Percentiles rank a stretch among this genome's conserved stretches.
These are phyloP conservation scores for Rostrohypoxylon terebratum DNA, from an alignment of 495 filamentous ascomycete genomes.

Conservation along the genomic window DNA sequence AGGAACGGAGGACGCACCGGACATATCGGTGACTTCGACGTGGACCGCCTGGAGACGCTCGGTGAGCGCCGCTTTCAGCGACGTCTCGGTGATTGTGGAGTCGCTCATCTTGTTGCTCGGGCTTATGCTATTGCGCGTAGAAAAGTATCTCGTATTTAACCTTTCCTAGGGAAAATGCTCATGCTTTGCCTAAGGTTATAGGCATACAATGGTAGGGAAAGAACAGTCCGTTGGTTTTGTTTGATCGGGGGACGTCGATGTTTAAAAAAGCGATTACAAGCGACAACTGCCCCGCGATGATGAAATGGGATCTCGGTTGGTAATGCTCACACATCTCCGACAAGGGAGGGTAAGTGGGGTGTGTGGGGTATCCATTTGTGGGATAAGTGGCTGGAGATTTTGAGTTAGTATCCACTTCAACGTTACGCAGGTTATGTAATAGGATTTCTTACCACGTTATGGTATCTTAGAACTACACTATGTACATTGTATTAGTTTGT, in stretches of 20 bases:
- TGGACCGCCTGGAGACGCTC: constrained; percentile 81
- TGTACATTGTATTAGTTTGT: too few relatives aligned
- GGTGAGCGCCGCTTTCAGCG: constrained; percentile 74
- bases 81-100: constrained; percentile 74
- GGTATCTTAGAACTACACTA: too few relatives aligned
- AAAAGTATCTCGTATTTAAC: not conserved
- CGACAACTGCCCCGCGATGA: constrained; percentile 40
- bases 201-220: not conserved
- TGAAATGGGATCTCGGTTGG: constrained; percentile 28
- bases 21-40: constrained; percentile 93
- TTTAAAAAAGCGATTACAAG: constrained; percentile 2
- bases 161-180: not conserved
- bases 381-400: constrained; percentile 19
- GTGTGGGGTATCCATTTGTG: constrained; percentile 12
- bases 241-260: not conserved
- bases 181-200: not conserved
- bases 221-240: not conserved
- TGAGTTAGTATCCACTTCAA: constrained; percentile 12
- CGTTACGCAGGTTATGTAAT: not conserved
- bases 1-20: constrained; percentile 68
- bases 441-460: too few relatives aligned
- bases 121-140: constrained; percentile 14
- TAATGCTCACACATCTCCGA: constrained; percentile 16
- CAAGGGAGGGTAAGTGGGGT: constrained; percentile 22
- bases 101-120: constrained; percentile 57